A percentile compares a stretch with the other conserved stretches of the same genome.
These are phyloP conservation scores for Aplosporella prunicola DNA, from an alignment of 2,329 filamentous ascomycete species.

Conservation along the genomic window DNA sequence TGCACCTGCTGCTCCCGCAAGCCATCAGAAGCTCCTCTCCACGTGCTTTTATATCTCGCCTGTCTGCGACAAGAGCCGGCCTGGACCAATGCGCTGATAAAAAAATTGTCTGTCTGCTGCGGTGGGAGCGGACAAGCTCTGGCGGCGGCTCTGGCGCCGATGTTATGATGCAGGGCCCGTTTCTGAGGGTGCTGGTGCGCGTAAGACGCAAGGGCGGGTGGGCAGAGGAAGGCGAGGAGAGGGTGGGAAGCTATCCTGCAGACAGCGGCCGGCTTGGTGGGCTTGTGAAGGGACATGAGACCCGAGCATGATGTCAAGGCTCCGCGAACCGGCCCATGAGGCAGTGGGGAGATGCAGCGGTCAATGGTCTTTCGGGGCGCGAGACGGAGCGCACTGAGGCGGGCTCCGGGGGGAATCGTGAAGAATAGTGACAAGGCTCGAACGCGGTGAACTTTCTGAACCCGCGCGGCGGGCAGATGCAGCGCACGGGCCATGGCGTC, in stretches of 20 bases:
- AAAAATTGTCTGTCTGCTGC: conserved; percentile 40
- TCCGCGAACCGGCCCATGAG: conserved; percentile 1
- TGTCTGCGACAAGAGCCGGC: conserved; percentile 45
- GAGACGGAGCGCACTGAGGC: background rate
- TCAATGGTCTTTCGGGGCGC: background rate
- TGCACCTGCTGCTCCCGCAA: conserved; percentile 14
- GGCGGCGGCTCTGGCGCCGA: conserved; percentile 13
- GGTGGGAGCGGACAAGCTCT: conserved; percentile 18
- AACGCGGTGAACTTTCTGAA: too few species aligned
- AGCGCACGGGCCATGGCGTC: too few species aligned
- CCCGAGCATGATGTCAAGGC: conserved; percentile 47
- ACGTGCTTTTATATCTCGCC: conserved; percentile 26
- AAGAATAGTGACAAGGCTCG: too few species aligned
- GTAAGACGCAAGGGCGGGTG: conserved; percentile 10
- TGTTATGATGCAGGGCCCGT: conserved; percentile 16
- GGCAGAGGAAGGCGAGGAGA: conserved; percentile 25
- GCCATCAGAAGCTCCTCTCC: conserved; percentile 10
- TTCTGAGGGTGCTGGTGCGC: conserved; percentile 5
- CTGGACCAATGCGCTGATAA: conserved; percentile 44
- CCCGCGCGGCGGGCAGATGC: too few species aligned
- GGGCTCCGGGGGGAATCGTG: too few species aligned
- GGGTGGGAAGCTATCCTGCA: conserved; percentile 33
- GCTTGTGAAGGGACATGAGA: conserved; percentile 55
- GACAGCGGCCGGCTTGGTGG: conserved; percentile 43
- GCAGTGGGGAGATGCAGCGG: background rate